Conservation (phyloP, 2,329 filamentous ascomycete species). For the Blastomyces emzantsi region DNA sequence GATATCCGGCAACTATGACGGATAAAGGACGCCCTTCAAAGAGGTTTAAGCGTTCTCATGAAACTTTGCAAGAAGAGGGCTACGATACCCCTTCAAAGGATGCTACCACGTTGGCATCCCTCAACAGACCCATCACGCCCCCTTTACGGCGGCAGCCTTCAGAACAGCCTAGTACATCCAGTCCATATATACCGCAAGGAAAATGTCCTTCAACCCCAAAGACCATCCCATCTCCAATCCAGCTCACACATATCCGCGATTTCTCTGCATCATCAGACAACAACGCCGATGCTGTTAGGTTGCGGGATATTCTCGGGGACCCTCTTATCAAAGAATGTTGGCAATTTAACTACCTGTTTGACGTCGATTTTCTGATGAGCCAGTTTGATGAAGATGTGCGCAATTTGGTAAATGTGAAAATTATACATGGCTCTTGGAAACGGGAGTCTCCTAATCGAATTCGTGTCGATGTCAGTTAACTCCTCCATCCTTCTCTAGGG, state of each 20-base stretch:
- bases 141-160: slow-evolving; percentile 13
- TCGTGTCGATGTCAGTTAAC: slow-evolving; percentile 45
- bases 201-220: slow-evolving; percentile 8
- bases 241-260: slow-evolving; percentile 60
- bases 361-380: slow-evolving; percentile 52
- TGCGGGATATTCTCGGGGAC: slow-evolving; percentile 62
- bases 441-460: slow-evolving; percentile 53
- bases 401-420: slow-evolving; percentile 45
- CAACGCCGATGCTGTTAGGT: slow-evolving; percentile 58
- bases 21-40: slow-evolving; percentile 12
- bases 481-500: background rate
- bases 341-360: slow-evolving; percentile 49
- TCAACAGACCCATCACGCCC: slow-evolving; percentile 26
- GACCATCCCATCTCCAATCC: slow-evolving; percentile 54
- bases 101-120: slow-evolving; percentile 19
- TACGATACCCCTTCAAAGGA: slow-evolving; percentile 3
- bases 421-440: slow-evolving; percentile 60
- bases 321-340: slow-evolving; percentile 59
- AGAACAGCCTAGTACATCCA: background rate
- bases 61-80: background rate
- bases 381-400: slow-evolving; percentile 51
- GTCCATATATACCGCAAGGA: background rate
- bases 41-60: slow-evolving; percentile 13
- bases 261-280: slow-evolving; percentile 43
- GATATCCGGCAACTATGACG: background rate